Percentiles rank a stretch among this genome's conserved stretches.
Evolutionary conservation across 768 basidiomycete genomes (phyloP).

Genomic region (Cantharellus anzutake): DNA sequence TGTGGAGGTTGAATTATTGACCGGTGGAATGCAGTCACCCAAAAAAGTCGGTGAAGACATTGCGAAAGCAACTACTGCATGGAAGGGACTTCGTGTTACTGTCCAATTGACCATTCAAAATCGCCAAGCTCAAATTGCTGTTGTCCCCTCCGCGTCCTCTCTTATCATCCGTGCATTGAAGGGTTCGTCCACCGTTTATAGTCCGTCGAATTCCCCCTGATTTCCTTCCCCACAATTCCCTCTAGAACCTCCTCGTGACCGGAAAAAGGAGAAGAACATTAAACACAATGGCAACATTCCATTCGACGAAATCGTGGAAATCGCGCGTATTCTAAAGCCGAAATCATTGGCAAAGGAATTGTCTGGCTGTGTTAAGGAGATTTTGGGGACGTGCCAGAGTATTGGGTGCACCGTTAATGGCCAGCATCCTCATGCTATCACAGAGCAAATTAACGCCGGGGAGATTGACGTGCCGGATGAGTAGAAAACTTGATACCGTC

Average conservation of each 20-base stretch:
- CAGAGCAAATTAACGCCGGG: constrained; percentile 68
- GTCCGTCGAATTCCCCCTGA: background rate
- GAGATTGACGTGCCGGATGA: constrained; percentile 76
- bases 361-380: constrained; percentile 85
- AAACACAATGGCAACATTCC: constrained; percentile 92
- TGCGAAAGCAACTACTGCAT: constrained; percentile 91
- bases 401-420: constrained; percentile 95
- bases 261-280: constrained; percentile 99
- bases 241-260: constrained; percentile 92
- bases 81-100: constrained; percentile 99
- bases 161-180: constrained; percentile 97
- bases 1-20: background rate
- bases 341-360: constrained; percentile 90
- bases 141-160: constrained; percentile 93
- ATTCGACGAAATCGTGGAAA: constrained; percentile 83
- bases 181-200: constrained; percentile 31
- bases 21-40: constrained; percentile 49
- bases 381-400: constrained; percentile 92
- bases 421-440: constrained; percentile 79
- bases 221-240: constrained; percentile 3
- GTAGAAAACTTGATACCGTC: constrained; percentile 29
- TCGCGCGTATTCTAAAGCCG: constrained; percentile 87
- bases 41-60: constrained; percentile 99
- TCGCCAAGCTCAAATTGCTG: constrained; percentile 91
- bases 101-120: constrained; percentile 99